Percentiles rank a stretch among this genome's conserved stretches.
Conservation (phyloP, 768 basidiomycete species). For the Macrolepiota dolichaula region DNA sequence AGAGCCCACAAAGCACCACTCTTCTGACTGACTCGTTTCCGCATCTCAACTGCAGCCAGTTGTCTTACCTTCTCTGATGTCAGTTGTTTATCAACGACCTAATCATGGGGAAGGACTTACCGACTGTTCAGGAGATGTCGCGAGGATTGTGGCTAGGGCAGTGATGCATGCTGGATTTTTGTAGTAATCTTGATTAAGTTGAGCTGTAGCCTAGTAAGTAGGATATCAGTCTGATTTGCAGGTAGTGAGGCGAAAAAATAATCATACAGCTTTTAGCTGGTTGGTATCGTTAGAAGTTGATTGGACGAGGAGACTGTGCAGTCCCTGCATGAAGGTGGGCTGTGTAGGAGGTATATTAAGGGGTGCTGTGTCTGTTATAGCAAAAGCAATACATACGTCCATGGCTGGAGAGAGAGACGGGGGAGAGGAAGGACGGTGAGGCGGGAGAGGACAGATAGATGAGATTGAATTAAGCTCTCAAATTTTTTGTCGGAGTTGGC, state of each 20-base stretch:
- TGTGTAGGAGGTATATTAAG: slow-evolving; percentile 29
- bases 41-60: slow-evolving; percentile 93
- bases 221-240: slow-evolving; percentile 2
- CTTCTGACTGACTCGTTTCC: slow-evolving; percentile 84
- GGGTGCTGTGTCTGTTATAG: not conserved
- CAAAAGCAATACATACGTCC: slow-evolving; percentile 40
- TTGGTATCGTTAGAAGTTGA: slow-evolving; percentile 86
- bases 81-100: slow-evolving; percentile 9
- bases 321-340: slow-evolving; percentile 72
- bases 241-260: slow-evolving; percentile 11
- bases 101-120: slow-evolving; percentile 43
- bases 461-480: slow-evolving; percentile 24
- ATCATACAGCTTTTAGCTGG: slow-evolving; percentile 82
- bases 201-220: slow-evolving; percentile 73
- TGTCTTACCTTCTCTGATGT: slow-evolving; percentile 73
- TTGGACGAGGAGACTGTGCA: slow-evolving; percentile 84
- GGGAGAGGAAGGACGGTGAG: slow-evolving; percentile 24
- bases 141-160: slow-evolving; percentile 83
- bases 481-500: slow-evolving; percentile 58
- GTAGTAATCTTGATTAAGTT: slow-evolving; percentile 91
- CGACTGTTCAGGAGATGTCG: slow-evolving; percentile 76
- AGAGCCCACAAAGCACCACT: slow-evolving; percentile 82
- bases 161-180: slow-evolving; percentile 88
- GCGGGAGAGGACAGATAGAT: slow-evolving; percentile 19
- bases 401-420: slow-evolving; percentile 31